These are phyloP conservation scores for Metschnikowia arizonensis DNA, from an alignment of 805 yeast species.

Conservation along the genomic window DNA sequence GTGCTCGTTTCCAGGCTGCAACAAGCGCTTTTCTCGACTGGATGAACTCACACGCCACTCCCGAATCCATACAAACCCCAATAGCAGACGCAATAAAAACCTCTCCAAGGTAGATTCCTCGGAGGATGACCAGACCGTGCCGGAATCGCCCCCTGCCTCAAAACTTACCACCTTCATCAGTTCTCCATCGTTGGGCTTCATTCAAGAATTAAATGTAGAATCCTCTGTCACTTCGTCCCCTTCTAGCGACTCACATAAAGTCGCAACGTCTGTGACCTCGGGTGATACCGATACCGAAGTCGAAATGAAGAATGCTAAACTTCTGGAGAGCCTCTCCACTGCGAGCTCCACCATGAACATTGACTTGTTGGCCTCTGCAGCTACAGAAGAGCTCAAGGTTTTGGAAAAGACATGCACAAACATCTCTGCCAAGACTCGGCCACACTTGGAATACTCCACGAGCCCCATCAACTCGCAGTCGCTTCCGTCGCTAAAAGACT, in stretches of 20 bases:
- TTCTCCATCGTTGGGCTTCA: slow-evolving; percentile 5
- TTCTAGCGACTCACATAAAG: slow-evolving; percentile 3
- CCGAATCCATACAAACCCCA: slow-evolving; percentile 69
- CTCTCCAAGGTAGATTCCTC: slow-evolving; percentile 11
- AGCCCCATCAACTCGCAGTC: slow-evolving; percentile 40
- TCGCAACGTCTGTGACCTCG: background rate
- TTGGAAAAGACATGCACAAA: slow-evolving; percentile 27
- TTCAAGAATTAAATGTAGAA: slow-evolving; percentile 1
- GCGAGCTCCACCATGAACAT: slow-evolving; percentile 34
- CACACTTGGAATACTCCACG: slow-evolving; percentile 4
- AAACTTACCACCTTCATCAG: background rate
- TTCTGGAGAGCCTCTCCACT: slow-evolving; percentile 1
- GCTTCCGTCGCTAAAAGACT: slow-evolving; percentile 49
- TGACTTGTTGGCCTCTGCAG: slow-evolving; percentile 51
- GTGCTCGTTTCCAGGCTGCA: slow-evolving; percentile 70
- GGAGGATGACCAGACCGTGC: background rate
- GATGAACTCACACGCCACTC: slow-evolving; percentile 74
- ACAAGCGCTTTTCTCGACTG: slow-evolving; percentile 61
- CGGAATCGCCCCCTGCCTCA: background rate
- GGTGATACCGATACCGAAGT: slow-evolving; percentile 5
- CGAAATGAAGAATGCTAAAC: slow-evolving; percentile 8
- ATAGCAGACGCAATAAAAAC: slow-evolving; percentile 57
- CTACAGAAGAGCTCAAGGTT: slow-evolving; percentile 49
- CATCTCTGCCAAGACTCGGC: slow-evolving; percentile 1
- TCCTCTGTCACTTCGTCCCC: slow-evolving; percentile 6